These are phyloP conservation scores for Myriosclerotinia duriaeana DNA, from an alignment of 2,329 filamentous ascomycete genomes.

Conservation along the genomic window DNA sequence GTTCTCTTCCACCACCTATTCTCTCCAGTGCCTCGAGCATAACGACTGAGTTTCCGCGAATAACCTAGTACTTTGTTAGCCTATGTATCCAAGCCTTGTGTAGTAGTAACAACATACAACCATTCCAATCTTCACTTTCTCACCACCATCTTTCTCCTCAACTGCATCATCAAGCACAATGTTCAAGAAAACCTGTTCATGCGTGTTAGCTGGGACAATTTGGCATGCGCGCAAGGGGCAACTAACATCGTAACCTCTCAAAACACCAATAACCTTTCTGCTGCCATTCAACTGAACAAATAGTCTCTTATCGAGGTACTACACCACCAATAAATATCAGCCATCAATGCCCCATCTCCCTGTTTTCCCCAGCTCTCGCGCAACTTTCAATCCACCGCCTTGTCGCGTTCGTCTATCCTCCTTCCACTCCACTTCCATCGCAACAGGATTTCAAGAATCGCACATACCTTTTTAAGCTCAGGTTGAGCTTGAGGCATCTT, in stretches of 20 bases:
- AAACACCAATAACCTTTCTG: constrained; percentile 90
- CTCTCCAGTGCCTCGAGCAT: constrained; percentile 86
- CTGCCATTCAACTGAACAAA: constrained; percentile 98
- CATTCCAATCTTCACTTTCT: constrained; percentile 90
- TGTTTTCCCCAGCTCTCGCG: constrained; percentile 11
- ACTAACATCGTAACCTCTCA: constrained; percentile 92
- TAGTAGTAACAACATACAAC: constrained; percentile 60
- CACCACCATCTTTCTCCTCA: constrained; percentile 88
- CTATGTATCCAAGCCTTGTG: neutral
- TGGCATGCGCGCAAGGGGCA: neutral
- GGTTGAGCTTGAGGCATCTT: constrained; percentile 97
- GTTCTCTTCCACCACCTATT: constrained; percentile 58
- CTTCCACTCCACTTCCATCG: neutral
- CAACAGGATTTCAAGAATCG: neutral
- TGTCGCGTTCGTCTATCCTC: constrained; percentile 25
- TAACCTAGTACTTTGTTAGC: constrained; percentile 59
- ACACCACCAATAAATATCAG: constrained; percentile 29
- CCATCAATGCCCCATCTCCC: constrained; percentile 59
- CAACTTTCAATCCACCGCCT: constrained; percentile 15
- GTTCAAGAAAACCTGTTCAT: constrained; percentile 84
- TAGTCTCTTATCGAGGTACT: constrained; percentile 99
- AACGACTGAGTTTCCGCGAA: constrained; percentile 95
- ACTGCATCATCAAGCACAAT: constrained; percentile 96
- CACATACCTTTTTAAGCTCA: constrained; percentile 90
- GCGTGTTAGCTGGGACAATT: neutral